Evolutionary conservation across 1,139 yeast genomes (phyloP).

Genomic region (Kurtzmaniella natalensis): DNA sequence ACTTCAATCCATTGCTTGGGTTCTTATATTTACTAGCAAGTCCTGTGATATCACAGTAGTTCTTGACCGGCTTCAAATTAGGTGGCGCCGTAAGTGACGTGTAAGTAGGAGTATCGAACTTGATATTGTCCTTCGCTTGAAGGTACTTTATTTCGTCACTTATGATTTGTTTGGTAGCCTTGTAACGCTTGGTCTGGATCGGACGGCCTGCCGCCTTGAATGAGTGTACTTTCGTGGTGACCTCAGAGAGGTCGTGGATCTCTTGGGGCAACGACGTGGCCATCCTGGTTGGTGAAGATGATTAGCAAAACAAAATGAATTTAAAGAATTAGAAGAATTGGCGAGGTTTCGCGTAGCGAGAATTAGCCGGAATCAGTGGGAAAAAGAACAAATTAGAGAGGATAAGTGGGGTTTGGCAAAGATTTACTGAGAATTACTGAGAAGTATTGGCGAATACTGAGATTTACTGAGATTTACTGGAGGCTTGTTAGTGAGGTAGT

Average conservation of each 20-base stretch:
- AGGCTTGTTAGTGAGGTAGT: no score
- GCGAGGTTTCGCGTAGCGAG: no score
- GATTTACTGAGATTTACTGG: no score
- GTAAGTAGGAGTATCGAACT: constrained; percentile 52
- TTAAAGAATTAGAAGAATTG: no score
- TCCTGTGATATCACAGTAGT: constrained; percentile 94
- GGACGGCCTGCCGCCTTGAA: constrained; percentile 38
- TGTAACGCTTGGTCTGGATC: constrained; percentile 54
- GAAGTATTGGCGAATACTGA: no score
- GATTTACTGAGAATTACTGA: no score
- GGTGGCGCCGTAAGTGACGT: constrained; percentile 82
- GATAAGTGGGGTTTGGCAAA: no score
- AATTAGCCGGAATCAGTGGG: no score
- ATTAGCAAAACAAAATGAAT: no score
- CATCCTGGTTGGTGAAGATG: not conserved
- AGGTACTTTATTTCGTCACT: constrained; percentile 73
- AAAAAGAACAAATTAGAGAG: no score
- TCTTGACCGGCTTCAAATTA: constrained; percentile 71
- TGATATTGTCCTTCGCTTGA: constrained; percentile 34
- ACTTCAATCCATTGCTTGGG: constrained; percentile 74
- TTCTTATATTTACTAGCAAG: constrained; percentile 72
- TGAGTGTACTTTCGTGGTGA: constrained; percentile 39
- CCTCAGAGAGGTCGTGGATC: constrained; percentile 34
- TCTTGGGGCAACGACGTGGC: constrained; percentile 14
- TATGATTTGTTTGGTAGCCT: constrained; percentile 69